Conservation (phyloP, 2,329 filamentous ascomycete species). For the Penicillium palitans region DNA sequence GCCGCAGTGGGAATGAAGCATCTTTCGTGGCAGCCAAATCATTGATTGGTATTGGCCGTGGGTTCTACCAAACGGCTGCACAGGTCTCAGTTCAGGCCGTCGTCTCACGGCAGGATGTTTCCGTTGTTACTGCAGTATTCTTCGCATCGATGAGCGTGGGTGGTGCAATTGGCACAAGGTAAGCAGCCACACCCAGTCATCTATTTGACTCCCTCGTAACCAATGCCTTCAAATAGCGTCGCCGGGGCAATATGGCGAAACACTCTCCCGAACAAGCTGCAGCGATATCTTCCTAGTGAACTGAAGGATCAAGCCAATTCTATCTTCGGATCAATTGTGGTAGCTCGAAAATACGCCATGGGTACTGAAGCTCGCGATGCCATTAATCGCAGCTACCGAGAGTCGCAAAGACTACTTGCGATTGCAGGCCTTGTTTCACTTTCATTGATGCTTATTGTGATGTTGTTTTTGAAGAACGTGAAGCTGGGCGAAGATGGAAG, state of each 20-base stretch:
- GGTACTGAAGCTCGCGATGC: conserved; percentile 17
- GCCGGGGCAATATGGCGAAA: conserved; percentile 43
- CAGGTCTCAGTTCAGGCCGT: conserved; percentile 41
- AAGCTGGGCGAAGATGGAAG: conserved; percentile 15
- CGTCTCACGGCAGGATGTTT: conserved; percentile 37
- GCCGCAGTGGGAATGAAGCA: conserved; percentile 33
- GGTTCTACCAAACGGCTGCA: conserved; percentile 36
- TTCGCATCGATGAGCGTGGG: conserved; percentile 37
- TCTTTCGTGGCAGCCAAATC: conserved; percentile 39
- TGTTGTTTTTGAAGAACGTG: conserved; percentile 27
- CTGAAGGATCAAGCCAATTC: conserved; percentile 18
- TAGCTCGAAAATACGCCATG: conserved; percentile 18
- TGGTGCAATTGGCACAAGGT: conserved; percentile 38
- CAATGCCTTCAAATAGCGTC: conserved; percentile 19
- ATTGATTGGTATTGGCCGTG: conserved; percentile 38
- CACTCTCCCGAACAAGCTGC: conserved; percentile 21
- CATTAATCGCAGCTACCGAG: conserved; percentile 24
- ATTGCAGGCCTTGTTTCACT: conserved; percentile 21
- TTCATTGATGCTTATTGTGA: conserved; percentile 22
- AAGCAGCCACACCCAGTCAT: not conserved
- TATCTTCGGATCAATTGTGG: conserved; percentile 26
- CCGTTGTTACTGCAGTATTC: conserved; percentile 41
- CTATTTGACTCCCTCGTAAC: not conserved
- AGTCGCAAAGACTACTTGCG: conserved; percentile 22
- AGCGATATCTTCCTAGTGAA: conserved; percentile 22